These are phyloP conservation scores for Globisporangium yorkense DNA, from an alignment of 352 stramenopile species.

Conservation along the genomic window DNA sequence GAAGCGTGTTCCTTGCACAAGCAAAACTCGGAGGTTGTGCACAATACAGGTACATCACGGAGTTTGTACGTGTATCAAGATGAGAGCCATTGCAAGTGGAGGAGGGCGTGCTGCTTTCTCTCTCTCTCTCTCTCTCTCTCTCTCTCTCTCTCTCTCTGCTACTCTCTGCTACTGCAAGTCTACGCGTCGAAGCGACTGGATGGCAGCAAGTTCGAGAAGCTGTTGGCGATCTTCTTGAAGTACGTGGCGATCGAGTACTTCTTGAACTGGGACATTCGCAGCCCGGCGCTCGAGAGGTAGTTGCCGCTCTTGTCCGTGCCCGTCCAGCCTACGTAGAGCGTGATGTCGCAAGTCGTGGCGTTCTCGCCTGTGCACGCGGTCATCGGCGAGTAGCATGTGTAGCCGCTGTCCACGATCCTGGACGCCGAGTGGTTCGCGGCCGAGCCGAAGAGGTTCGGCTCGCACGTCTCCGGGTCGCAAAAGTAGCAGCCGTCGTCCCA, in stretches of 20 bases:
- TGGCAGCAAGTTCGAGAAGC: slow-evolving; percentile 40
- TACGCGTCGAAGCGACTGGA: slow-evolving; percentile 38
- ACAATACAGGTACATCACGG: too few species aligned
- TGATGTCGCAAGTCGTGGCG: slow-evolving; percentile 52
- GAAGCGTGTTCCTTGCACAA: too few species aligned
- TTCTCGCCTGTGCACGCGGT: slow-evolving; percentile 33
- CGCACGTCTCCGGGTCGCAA: slow-evolving; percentile 45
- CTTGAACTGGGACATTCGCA: slow-evolving; percentile 80
- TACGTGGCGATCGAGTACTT: slow-evolving; percentile 81
- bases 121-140: too few species aligned
- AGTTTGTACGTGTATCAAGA: too few species aligned
- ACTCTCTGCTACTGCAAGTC: background rate
- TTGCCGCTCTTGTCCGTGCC: slow-evolving; percentile 74
- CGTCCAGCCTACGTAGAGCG: slow-evolving; percentile 76
- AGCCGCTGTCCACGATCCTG: slow-evolving; percentile 38
- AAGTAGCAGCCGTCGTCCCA: slow-evolving; percentile 85
- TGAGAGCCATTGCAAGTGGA: too few species aligned
- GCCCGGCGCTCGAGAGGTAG: slow-evolving; percentile 66
- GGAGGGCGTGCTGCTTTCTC: too few species aligned
- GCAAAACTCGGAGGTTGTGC: too few species aligned
- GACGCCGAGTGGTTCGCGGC: slow-evolving; percentile 40
- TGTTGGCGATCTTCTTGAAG: slow-evolving; percentile 55
- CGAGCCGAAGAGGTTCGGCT: slow-evolving; percentile 60
- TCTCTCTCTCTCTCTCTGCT: too few species aligned
- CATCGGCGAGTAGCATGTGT: slow-evolving; percentile 56